Evolutionary conservation across 169 alveolate species (phyloP).

Genomic region (Theileria parva): DNA sequence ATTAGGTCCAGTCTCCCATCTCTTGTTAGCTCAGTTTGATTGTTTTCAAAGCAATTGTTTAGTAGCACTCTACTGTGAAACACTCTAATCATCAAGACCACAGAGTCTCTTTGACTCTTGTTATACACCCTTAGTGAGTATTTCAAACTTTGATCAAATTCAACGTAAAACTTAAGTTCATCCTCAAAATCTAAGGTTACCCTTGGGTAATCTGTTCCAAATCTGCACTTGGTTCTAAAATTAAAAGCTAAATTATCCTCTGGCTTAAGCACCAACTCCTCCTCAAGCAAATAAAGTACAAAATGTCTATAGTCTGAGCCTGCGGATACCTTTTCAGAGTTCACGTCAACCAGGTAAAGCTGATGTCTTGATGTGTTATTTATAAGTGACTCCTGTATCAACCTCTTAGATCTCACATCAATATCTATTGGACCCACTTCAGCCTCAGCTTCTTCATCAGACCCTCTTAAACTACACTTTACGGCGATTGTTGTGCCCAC

Average conservation of each 20-base stretch:
- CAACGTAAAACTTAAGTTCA: slow-evolving; percentile 29
- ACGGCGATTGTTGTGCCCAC: slow-evolving; percentile 58
- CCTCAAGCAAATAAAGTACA: slow-evolving; percentile 48
- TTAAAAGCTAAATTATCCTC: slow-evolving; percentile 35
- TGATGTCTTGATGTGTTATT: slow-evolving; percentile 47
- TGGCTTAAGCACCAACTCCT: slow-evolving; percentile 59
- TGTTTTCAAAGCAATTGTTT: slow-evolving; percentile 48
- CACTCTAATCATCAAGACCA: slow-evolving; percentile 60
- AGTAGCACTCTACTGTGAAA: slow-evolving; percentile 60
- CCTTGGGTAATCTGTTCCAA: slow-evolving; percentile 50
- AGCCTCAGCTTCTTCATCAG: slow-evolving; percentile 46
- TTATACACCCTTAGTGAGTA: slow-evolving; percentile 47
- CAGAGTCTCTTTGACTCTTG: slow-evolving; percentile 57
- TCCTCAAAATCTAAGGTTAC: slow-evolving; percentile 40
- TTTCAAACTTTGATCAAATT: slow-evolving; percentile 36
- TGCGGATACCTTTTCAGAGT: slow-evolving; percentile 23
- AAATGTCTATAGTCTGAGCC: slow-evolving; percentile 15
- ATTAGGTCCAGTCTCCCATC: slow-evolving; percentile 57
- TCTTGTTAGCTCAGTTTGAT: slow-evolving; percentile 47
- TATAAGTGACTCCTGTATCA: slow-evolving; percentile 62
- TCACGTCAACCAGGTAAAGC: slow-evolving; percentile 17
- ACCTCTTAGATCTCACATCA: slow-evolving; percentile 54
- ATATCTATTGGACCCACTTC: slow-evolving; percentile 68
- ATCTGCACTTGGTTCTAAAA: slow-evolving; percentile 45
- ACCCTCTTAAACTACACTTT: slow-evolving; percentile 26